Evolutionary conservation across 148 eudicot genomes (phyloP).

Genomic region (Silene uniflora): DNA sequence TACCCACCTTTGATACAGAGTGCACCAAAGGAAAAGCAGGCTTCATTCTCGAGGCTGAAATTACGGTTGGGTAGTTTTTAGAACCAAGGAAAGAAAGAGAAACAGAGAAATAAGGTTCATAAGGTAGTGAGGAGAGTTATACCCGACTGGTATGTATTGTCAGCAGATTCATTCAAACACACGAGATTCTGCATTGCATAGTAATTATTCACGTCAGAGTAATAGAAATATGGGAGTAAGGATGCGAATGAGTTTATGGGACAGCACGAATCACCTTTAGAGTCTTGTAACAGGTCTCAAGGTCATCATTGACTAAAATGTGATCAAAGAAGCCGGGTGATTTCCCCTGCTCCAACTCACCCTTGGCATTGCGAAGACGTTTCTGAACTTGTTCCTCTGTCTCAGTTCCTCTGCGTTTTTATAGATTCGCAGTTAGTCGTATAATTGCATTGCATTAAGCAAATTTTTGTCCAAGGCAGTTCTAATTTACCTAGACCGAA

Average conservation of each 20-base stretch:
- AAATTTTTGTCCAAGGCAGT: not conserved
- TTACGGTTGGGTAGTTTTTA: constrained; percentile 5
- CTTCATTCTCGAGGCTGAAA: too few species aligned
- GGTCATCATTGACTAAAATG: too few species aligned
- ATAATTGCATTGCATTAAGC: not conserved
- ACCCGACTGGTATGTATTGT: constrained; percentile 37
- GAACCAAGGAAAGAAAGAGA: not conserved
- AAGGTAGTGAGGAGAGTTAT: not conserved
- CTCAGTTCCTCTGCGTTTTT: too few species aligned
- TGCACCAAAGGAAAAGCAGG: too few species aligned
- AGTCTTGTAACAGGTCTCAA: too few species aligned
- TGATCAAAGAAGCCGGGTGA: constrained; percentile 74
- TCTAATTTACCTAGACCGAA: constrained; percentile 66
- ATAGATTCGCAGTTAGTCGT: not conserved
- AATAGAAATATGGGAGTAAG: not conserved
- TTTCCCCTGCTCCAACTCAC: constrained; percentile 76
- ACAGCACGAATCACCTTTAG: too few species aligned
- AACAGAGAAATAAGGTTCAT: not conserved
- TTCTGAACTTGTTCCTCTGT: too few species aligned
- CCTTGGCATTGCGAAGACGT: constrained; percentile 72
- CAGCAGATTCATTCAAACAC: too few species aligned
- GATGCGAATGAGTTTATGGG: not conserved
- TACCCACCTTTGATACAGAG: too few species aligned
- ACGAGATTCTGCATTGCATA: too few species aligned
- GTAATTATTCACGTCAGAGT: not conserved